phyloP scores from a whole-genome alignment of 345 rosid species.

The Gossypium stocksii region DNA sequence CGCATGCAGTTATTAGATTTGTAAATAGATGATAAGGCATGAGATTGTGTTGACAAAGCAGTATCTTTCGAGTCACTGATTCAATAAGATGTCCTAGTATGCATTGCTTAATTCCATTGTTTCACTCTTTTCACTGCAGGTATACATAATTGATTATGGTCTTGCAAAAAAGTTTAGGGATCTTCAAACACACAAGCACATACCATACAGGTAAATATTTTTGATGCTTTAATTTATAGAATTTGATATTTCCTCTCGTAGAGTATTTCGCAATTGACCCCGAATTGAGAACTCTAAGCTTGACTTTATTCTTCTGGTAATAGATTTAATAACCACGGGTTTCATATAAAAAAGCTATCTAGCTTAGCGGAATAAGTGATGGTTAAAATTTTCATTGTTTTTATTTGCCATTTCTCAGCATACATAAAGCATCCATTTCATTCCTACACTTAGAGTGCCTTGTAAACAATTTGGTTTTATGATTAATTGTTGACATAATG shows the following conservation, averaged over 20 bases:
- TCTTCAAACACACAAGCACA: constrained; percentile 86
- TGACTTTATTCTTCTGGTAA: neutral
- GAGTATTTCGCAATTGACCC: neutral
- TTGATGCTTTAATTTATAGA: neutral
- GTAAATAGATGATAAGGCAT: neutral
- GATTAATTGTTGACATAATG: neutral
- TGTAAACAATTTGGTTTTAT: neutral
- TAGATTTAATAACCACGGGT: neutral
- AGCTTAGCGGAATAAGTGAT: neutral
- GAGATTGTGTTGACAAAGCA: neutral
- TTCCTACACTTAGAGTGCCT: neutral
- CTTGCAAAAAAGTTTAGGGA: constrained; percentile 88
- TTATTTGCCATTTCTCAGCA: neutral
- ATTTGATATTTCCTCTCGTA: neutral
- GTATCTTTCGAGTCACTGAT: neutral
- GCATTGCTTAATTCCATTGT: neutral
- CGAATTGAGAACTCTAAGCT: neutral
- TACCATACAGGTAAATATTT: constrained; percentile 57
- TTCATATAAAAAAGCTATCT: neutral
- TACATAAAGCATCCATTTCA: neutral
- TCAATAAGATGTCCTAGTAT: neutral
- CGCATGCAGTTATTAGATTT: neutral
- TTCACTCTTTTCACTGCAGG: constrained; percentile 32
- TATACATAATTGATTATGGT: constrained; percentile 75
- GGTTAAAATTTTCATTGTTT: neutral